phyloP scores from a whole-genome alignment of 2,329 filamentous ascomycete genomes.

The Microsporum canis region DNA sequence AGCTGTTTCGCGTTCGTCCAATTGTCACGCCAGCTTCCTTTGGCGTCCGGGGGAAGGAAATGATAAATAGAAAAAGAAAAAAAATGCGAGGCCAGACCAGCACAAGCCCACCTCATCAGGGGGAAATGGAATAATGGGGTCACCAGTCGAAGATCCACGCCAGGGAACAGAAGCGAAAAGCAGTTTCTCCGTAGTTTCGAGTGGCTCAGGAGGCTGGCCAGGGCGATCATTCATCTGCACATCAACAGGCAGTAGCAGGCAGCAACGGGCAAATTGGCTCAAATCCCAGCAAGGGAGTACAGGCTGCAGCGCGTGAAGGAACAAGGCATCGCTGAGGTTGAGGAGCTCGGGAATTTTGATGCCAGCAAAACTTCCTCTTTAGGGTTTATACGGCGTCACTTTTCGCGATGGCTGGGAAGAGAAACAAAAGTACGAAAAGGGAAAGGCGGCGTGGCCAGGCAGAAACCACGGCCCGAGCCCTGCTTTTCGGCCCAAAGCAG shows the following conservation, averaged over 20 bases:
- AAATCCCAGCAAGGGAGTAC: not conserved
- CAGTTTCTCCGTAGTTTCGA: not conserved
- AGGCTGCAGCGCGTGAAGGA: not conserved
- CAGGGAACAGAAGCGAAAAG: not conserved
- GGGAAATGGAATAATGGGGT: not conserved
- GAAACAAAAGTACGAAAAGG: not conserved
- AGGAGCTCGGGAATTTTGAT: not conserved
- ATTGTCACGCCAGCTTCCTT: not conserved
- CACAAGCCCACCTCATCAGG: not conserved
- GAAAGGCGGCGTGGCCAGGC: not conserved
- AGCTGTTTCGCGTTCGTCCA: not conserved
- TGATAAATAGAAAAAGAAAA: not conserved
- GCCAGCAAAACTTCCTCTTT: not conserved
- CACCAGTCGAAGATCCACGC: not conserved
- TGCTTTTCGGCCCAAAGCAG: not conserved
- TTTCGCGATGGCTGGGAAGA: not conserved
- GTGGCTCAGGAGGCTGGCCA: not conserved
- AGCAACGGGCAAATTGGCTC: not conserved
- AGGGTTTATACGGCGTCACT: not conserved
- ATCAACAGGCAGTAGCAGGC: not conserved
- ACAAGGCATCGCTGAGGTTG: not conserved
- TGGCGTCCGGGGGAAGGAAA: not conserved
- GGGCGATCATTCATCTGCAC: not conserved
- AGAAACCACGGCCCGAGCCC: not conserved
- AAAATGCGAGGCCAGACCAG: not conserved